phyloP scores from a whole-genome alignment of 129 eudicot genomes.

The Saposhnikovia divaricata region DNA sequence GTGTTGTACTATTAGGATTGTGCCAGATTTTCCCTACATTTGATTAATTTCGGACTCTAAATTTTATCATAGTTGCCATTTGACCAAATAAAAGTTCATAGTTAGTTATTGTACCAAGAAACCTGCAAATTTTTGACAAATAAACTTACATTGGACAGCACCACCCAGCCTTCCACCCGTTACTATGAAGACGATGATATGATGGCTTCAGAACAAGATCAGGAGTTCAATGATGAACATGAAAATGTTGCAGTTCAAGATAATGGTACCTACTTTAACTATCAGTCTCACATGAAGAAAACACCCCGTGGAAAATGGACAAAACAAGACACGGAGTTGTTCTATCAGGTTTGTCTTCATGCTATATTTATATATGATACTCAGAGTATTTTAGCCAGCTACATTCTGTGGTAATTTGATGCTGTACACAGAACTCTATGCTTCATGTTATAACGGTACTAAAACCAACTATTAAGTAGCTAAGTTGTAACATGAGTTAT shows the following conservation, averaged over 20 bases:
- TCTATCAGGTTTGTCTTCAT: constrained; percentile 52
- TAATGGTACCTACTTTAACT: constrained; percentile 38
- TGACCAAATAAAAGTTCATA: not conserved
- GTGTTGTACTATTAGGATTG: not conserved
- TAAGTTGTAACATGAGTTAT: not conserved
- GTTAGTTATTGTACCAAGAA: not conserved
- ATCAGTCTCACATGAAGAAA: constrained; percentile 54
- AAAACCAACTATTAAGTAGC: not conserved
- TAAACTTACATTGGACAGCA: constrained; percentile 31
- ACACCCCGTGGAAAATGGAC: constrained; percentile 66
- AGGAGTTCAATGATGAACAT: constrained; percentile 28
- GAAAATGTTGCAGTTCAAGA: constrained; percentile 22
- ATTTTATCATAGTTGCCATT: not conserved
- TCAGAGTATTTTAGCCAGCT: not conserved
- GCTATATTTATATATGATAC: not conserved
- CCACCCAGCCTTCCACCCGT: constrained; percentile 19
- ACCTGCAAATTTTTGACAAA: not conserved
- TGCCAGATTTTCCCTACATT: not conserved
- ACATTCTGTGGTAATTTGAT: not conserved
- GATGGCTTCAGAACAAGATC: constrained; percentile 29
- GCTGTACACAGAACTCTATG: not conserved
- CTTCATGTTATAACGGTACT: not conserved
- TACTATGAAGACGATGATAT: constrained; percentile 32
- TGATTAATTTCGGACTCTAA: not conserved
- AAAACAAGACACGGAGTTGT: constrained; percentile 80